A percentile compares a stretch with the other conserved stretches of the same genome.
Conservation (phyloP, 2,329 filamentous ascomycete genomes). For the Aspergillus sp. region DNA sequence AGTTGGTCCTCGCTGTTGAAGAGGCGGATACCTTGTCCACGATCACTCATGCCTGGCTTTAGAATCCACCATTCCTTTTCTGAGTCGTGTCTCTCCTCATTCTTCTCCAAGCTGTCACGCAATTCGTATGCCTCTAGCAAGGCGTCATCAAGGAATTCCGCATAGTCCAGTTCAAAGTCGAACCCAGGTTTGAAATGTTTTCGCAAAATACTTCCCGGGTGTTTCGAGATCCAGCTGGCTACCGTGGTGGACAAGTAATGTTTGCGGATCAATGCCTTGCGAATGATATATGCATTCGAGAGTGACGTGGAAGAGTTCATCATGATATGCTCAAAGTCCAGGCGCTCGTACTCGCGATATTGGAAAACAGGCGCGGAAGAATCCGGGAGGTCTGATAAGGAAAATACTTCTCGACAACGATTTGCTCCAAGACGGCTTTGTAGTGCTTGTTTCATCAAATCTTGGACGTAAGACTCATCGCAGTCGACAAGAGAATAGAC, state of each 20-base stretch:
- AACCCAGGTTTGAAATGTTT: conserved; percentile 72
- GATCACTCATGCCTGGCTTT: conserved; percentile 96
- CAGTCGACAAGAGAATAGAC: conserved; percentile 76
- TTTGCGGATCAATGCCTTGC: conserved; percentile 93
- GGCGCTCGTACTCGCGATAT: conserved; percentile 78
- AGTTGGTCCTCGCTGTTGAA: conserved; percentile 83
- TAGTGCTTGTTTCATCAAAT: conserved; percentile 73
- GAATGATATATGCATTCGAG: conserved; percentile 87
- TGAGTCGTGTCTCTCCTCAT: conserved; percentile 59
- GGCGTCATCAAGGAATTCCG: conserved; percentile 92
- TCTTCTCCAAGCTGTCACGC: conserved; percentile 68
- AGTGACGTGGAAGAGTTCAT: conserved; percentile 58
- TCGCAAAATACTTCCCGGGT: conserved; percentile 65
- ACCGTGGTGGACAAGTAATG: conserved; percentile 86
- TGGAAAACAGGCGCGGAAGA: conserved; percentile 59
- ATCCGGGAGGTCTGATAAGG: conserved; percentile 44
- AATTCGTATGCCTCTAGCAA: conserved; percentile 87
- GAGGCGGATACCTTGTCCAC: conserved; percentile 85
- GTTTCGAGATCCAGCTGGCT: conserved; percentile 78
- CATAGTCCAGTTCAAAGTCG: conserved; percentile 91
- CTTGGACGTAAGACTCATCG: conserved; percentile 84
- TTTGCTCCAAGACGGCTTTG: conserved; percentile 53
- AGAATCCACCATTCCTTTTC: conserved; percentile 90
- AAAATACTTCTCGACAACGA: conserved; percentile 53
- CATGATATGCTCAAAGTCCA: conserved; percentile 76